Base-by-base conservation (phyloP, 169 alveolate species). In the Cryptosporidium viatorum region DNA sequence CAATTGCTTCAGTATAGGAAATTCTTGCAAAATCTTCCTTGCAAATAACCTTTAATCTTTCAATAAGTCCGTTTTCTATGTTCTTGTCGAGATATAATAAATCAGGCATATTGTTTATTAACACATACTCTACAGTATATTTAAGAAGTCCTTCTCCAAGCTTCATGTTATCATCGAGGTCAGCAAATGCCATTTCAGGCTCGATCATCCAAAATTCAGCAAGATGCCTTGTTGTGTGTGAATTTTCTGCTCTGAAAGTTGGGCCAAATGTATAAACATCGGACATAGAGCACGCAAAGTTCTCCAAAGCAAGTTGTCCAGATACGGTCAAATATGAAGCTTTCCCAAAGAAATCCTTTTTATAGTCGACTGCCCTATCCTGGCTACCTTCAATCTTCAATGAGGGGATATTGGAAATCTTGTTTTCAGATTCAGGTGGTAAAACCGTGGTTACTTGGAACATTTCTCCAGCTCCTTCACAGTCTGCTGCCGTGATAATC, bases 151-250 rank as follows among this genome's bases (percentile, higher is more conserved):
- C 98, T 95, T 99, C 99, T 33, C 99, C 99, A 23, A 97, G 91
- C 58, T 95, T 97, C 99, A 99, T 98, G 91, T 95, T 93, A 75
- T 95, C 99, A 37, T 92, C 94, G 35, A 98, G 92, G 70, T 97
- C 99, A 31, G 98, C 98, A 93, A 97, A 98, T 48, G 96, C 99
- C 93, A 96, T 93, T 94, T 99, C 99, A 16, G 99, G 99, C 92
- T 99, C 99, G 45, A 99, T 97, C 99, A 99, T 99, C 99, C 99
- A 99, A 93, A 99, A 99, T 91, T 99, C 99, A 9, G 99, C 99
- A 60, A 98, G 92, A 92, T 98, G 99, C 85, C 99, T 93, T 29
- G 96, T 85, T 0, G 99, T 97, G 87, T 97, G 99, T 26, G 99
- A 97, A 92, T 96, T 97, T 92, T 99, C 99, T 3, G 99, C 99